Base-by-base conservation (phyloP, 2,329 filamentous ascomycete species). In the Eutypella sp. region DNA sequence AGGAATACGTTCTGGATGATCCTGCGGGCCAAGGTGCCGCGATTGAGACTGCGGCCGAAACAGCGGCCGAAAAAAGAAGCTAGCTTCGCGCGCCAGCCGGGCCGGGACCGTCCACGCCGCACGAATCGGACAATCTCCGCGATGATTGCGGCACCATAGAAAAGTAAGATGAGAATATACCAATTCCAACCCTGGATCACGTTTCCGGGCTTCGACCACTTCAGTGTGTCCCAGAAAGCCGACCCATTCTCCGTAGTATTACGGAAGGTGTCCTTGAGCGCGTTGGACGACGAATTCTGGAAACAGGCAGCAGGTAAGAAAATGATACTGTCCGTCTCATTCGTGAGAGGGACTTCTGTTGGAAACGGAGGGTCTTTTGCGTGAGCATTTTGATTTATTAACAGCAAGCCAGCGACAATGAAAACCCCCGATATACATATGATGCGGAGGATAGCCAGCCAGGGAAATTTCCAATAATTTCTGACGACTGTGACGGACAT, bases 231-330 rank as follows among this genome's bases (percentile, higher is more conserved):
- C 42, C 56, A 55, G 42, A 60, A 60, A 2, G 36, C 29, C 1
- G 41, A n/a, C 2, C 46, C 45, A 31, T 27, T 52, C 20, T 47
- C 38, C 10, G 55, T 54, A 18, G 40, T 45, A 8, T 57, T 46
- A 8, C 36, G 20, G 24, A 58, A 47, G 2, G 50, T 56, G n/a
- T 25, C 40, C 19, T 27, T 29, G 3, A 59, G 22, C 5, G 15
- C 19, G 5, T 20, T 24, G 6, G 31, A n/a, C n/a, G n/a, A n/a
- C n/a, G n/a, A n/a, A n/a, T n/a, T 48, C 49, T 66, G 57, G 49
- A 65, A 66, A 47, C 64, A 67, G 5, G 58, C 61, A 1, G 63
- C 62, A 1, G 60, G 55, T 19, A 65, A 49, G 29, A 66, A 57
- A 40, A 67, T 47, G 10, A 48, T 27, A 37, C 52, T 56, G 15